Percentiles rank a stretch among this genome's conserved stretches.
Conservation (phyloP, 2,329 filamentous ascomycete species). For the Fusarium sp. region DNA sequence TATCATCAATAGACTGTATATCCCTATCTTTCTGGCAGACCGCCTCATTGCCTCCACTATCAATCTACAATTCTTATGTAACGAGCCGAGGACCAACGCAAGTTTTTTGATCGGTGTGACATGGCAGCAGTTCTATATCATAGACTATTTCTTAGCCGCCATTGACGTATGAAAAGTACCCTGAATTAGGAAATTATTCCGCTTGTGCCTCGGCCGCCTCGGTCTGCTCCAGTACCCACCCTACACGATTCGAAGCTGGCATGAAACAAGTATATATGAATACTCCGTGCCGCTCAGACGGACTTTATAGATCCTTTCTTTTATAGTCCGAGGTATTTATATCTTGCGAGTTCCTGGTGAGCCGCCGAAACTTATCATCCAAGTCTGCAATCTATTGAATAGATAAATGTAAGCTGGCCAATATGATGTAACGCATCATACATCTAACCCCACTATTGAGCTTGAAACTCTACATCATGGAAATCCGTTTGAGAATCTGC, state of each 20-base stretch:
- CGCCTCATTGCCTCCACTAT: slow-evolving; percentile 22
- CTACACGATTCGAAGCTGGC: not conserved
- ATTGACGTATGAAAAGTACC: slow-evolving; percentile 19
- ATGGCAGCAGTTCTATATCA: slow-evolving; percentile 9
- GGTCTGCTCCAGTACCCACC: slow-evolving; percentile 13
- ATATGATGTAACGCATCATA: slow-evolving; percentile 17
- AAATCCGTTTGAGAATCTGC: not conserved
- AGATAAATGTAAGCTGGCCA: slow-evolving; percentile 19
- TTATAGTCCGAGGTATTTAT: not conserved
- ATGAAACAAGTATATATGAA: not conserved
- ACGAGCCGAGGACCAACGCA: slow-evolving; percentile 15
- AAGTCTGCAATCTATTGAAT: slow-evolving; percentile 1
- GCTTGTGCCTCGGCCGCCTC: slow-evolving; percentile 41
- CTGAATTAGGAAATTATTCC: slow-evolving; percentile 37
- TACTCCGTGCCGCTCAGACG: not conserved
- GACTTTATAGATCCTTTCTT: not conserved
- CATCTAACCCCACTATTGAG: slow-evolving; percentile 2
- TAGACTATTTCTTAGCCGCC: slow-evolving; percentile 10
- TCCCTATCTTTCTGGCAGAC: slow-evolving; percentile 15
- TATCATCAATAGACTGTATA: not conserved
- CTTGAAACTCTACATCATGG: slow-evolving; percentile 5
- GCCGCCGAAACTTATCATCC: not conserved
- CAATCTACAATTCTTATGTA: slow-evolving; percentile 20
- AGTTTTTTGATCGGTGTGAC: slow-evolving; percentile 27
- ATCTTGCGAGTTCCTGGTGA: not conserved